Base-by-base conservation (phyloP, 139 green algal species). In the Haematococcus lacustris region DNA sequence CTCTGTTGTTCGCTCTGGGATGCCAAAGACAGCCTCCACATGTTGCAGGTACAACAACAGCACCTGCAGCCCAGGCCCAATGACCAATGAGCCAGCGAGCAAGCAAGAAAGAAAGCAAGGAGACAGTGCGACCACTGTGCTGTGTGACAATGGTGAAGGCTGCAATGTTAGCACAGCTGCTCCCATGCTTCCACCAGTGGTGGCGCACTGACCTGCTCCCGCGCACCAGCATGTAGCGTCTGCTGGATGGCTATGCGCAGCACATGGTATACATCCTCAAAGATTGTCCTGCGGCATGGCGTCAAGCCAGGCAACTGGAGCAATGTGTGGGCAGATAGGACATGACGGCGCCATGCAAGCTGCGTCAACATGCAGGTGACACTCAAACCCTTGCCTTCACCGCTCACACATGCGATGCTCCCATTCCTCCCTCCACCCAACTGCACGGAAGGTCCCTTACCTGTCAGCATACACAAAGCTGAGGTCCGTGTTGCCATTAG, bases 11-110 rank as follows among this genome's bases (percentile, higher is more conserved):
- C 82, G 85, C 33, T 66, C 17, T 21, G 77, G 77, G 67, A 96
- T 70, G 38, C 88, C 88, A 71, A 98, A 95, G 70, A 97, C 91
- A 0, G 85, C 76, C 85, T 99, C 94, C 23, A 98, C 63, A 26
- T 96, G 88, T 23, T 71, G 63, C 38, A 82, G 81, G 88, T 90
- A 97, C 26, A 96, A 82, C 32, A 73, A 64, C 73, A 96, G 73
- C 0, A 90, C 82, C 59, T 84, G 80, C 51, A 70, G 6, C 9
- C n/a, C n/a, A n/a, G n/a, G n/a, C n/a, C n/a, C n/a, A n/a, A n/a
- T n/a, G n/a, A n/a, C n/a, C n/a, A n/a, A n/a, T n/a, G n/a, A n/a
- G n/a, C n/a, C n/a, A n/a, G n/a, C n/a, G n/a, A n/a, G n/a, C n/a
- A n/a, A n/a, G n/a, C n/a, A n/a, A n/a, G n/a, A n/a, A n/a, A n/a